Evolutionary conservation across 495 filamentous ascomycete species (phyloP).

Genomic region (Aspergillus conjunctus): DNA sequence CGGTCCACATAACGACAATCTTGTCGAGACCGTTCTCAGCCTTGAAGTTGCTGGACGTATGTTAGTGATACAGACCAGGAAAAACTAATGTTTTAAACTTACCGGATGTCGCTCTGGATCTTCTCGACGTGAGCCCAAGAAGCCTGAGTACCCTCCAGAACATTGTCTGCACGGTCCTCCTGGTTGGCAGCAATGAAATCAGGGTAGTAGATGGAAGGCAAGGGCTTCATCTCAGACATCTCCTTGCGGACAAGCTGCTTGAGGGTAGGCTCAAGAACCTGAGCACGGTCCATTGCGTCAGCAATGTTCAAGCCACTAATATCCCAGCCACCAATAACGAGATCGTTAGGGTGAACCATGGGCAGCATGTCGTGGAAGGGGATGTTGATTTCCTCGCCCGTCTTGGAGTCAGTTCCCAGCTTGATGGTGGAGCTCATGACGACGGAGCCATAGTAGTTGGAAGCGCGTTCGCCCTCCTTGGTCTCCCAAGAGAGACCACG

Average conservation of each 20-base stretch:
- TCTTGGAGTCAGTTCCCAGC: constrained; percentile 83
- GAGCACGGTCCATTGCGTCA: constrained; percentile 91
- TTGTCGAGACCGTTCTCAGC: constrained; percentile 82
- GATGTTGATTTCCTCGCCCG: constrained; percentile 89
- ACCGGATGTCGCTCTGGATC: constrained; percentile 94
- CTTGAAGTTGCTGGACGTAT: constrained; percentile 77
- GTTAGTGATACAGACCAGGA: constrained; percentile 25
- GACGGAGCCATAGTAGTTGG: constrained; percentile 98
- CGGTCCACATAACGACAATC: constrained; percentile 97
- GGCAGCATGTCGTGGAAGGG: constrained; percentile 93
- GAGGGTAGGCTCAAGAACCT: constrained; percentile 89
- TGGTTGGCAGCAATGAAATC: constrained; percentile 99
- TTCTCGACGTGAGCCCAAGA: constrained; percentile 85
- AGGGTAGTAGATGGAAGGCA: constrained; percentile 96
- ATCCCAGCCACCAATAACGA: constrained; percentile 96
- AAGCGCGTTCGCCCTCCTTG: constrained; percentile 76
- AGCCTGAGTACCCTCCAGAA: constrained; percentile 81
- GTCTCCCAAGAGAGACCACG: constrained; percentile 87
- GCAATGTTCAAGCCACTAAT: constrained; percentile 89
- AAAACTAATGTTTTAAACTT: constrained; percentile 29
- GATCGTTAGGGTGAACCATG: constrained; percentile 97
- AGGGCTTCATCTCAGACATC: constrained; percentile 84
- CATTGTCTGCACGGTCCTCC: constrained; percentile 93
- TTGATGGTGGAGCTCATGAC: constrained; percentile 97
- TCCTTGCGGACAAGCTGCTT: constrained; percentile 89